Percentiles rank a stretch among this genome's conserved stretches.
Conservation (phyloP, 2,329 filamentous ascomycete genomes). For the Fusarium devonianum region DNA sequence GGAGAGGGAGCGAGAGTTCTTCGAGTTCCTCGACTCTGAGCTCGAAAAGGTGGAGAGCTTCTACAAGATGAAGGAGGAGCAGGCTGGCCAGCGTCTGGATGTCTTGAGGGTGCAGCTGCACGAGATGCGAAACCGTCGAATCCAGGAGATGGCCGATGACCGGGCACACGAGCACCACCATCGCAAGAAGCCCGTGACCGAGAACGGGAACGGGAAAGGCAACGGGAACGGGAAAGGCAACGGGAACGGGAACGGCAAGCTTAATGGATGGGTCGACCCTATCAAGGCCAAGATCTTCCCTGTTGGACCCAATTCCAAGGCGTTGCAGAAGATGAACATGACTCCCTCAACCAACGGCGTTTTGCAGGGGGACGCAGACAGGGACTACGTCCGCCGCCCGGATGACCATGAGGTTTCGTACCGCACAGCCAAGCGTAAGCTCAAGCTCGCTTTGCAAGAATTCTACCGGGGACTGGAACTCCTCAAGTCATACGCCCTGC, state of each 20-base stretch:
- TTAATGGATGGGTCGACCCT: constrained; percentile 58
- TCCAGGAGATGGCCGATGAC: constrained; percentile 69
- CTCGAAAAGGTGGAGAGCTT: constrained; percentile 92
- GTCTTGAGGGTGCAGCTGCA: constrained; percentile 84
- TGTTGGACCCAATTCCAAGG: constrained; percentile 67
- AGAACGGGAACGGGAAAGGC: constrained; percentile 39
- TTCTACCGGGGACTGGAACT: constrained; percentile 92
- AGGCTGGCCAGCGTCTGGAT: constrained; percentile 75
- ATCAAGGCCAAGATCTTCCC: constrained; percentile 62
- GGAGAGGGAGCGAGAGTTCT: constrained; percentile 82
- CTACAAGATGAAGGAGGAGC: constrained; percentile 86
- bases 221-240: no score
- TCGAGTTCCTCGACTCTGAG: constrained; percentile 81
- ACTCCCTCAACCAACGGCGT: constrained; percentile 53
- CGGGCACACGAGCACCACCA: constrained; percentile 44
- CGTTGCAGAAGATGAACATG: constrained; percentile 60
- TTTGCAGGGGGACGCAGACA: constrained; percentile 44
- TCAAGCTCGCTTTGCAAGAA: constrained; percentile 90
- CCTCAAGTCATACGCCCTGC: constrained; percentile 86
- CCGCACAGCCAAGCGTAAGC: constrained; percentile 84
- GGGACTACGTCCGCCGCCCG: constrained; percentile 62
- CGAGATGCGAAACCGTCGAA: constrained; percentile 86
- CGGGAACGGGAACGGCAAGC: constrained; percentile 39
- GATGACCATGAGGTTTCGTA: constrained; percentile 72
- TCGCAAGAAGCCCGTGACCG: constrained; percentile 24